phyloP scores from a whole-genome alignment of 2,329 filamentous ascomycete genomes.

The Tolypocladium ophioglossoides region DNA sequence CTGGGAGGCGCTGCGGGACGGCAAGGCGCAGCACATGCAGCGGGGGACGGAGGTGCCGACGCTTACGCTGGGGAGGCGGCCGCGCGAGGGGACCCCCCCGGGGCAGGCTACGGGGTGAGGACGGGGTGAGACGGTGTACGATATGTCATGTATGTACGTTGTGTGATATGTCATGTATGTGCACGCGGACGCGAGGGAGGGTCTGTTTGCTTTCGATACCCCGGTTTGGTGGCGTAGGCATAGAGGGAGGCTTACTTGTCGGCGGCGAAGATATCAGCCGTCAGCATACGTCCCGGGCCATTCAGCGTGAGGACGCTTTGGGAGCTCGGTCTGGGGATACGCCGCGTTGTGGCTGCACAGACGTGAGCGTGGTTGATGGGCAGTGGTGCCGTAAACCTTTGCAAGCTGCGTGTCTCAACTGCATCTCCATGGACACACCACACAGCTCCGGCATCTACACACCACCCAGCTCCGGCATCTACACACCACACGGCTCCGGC shows the following conservation, averaged over 20 bases:
- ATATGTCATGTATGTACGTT: not conserved
- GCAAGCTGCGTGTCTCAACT: not conserved
- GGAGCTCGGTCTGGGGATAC: not conserved
- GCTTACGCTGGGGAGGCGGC: conserved; percentile 13
- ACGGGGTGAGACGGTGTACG: not conserved
- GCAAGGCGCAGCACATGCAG: conserved; percentile 14
- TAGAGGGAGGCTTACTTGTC: too few species aligned
- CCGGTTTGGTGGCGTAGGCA: not conserved
- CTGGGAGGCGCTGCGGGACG: conserved; percentile 20
- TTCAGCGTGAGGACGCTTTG: not conserved
- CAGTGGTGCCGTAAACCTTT: too few species aligned
- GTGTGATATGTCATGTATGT: too few species aligned
- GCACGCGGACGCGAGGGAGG: not conserved
- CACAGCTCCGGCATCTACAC: not conserved
- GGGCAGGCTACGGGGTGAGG: not conserved
- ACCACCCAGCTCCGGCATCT: too few species aligned
- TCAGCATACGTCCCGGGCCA: not conserved
- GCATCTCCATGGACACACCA: not conserved
- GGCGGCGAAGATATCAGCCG: not conserved
- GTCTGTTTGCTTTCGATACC: not conserved
- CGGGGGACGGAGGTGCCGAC: conserved; percentile 16
- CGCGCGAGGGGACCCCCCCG: conserved; percentile 4
- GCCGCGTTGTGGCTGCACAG: not conserved
- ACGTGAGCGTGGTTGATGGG: not conserved
- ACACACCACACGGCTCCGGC: too few species aligned